Conservation (phyloP, 257 asterid genomes). For the Nicotiana noctiflora region DNA sequence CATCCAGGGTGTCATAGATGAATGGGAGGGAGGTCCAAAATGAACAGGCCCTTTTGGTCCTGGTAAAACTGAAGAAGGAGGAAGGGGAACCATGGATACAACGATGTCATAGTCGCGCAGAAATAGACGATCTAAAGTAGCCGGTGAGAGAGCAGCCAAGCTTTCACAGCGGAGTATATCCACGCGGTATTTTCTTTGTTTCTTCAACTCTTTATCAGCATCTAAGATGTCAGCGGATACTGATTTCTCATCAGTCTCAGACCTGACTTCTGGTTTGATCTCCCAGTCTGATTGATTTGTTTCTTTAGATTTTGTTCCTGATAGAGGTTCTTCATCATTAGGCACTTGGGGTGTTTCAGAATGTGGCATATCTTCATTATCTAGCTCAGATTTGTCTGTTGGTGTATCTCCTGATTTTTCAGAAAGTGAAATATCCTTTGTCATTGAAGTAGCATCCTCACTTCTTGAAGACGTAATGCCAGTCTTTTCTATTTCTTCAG, state of each 20-base stretch:
- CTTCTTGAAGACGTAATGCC: slow-evolving; percentile 26
- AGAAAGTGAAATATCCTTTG: slow-evolving; percentile 21
- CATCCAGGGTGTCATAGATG: slow-evolving; percentile 99
- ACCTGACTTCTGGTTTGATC: slow-evolving; percentile 29
- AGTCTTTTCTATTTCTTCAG: slow-evolving; percentile 38
- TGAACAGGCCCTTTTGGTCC: slow-evolving; percentile 96
- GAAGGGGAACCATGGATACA: slow-evolving; percentile 96
- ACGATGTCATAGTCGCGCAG: slow-evolving; percentile 90
- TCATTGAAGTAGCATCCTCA: slow-evolving; percentile 40
- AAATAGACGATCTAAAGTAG: slow-evolving; percentile 91
- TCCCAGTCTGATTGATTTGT: slow-evolving; percentile 28
- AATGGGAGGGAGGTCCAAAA: slow-evolving; percentile 96
- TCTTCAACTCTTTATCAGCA: slow-evolving; percentile 44
- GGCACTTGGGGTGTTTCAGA: slow-evolving; percentile 21
- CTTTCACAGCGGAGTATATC: slow-evolving; percentile 99
- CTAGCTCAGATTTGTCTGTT: slow-evolving; percentile 23
- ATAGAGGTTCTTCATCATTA: slow-evolving; percentile 29
- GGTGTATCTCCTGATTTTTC: slow-evolving; percentile 29
- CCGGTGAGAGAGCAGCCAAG: slow-evolving; percentile 86
- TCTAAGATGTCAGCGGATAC: slow-evolving; percentile 34
- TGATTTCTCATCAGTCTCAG: slow-evolving; percentile 39
- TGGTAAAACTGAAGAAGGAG: slow-evolving; percentile 92
- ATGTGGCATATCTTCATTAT: slow-evolving; percentile 25
- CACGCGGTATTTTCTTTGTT: slow-evolving; percentile 61
- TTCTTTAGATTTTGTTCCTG: slow-evolving; percentile 32